phyloP scores from a whole-genome alignment of 768 basidiomycete genomes.

The Suillus sp. region DNA sequence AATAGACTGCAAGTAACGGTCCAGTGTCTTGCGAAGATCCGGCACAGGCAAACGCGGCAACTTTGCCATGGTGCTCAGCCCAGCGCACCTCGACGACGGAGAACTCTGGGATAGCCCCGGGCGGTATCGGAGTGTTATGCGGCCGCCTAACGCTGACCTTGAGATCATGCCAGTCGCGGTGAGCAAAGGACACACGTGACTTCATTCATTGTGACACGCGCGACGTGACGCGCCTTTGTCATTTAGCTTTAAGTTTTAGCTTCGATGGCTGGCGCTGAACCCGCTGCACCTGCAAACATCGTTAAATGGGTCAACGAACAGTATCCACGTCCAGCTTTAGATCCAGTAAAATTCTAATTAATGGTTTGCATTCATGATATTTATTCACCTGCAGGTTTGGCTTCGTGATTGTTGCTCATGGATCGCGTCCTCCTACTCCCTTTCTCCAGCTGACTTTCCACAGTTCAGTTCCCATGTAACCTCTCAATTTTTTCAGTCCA shows the following conservation, averaged over 20 bases:
- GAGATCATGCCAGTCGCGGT: constrained; percentile 2
- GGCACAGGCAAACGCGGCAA: constrained; percentile 84
- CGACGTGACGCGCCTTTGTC: neutral
- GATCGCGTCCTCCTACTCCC: constrained; percentile 50
- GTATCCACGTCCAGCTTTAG: constrained; percentile 65
- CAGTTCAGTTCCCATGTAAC: constrained; percentile 59
- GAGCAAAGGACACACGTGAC: constrained; percentile 4
- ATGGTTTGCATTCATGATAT: neutral
- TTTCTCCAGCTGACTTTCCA: constrained; percentile 51
- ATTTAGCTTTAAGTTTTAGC: neutral
- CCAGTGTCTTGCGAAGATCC: constrained; percentile 69
- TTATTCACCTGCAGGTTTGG: constrained; percentile 60
- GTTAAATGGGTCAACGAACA: constrained; percentile 52
- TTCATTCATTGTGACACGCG: neutral
- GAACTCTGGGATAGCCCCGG: neutral
- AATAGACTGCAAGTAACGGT: constrained; percentile 76
- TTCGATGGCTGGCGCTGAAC: constrained; percentile 23
- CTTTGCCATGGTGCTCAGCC: constrained; percentile 12
- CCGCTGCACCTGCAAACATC: constrained; percentile 34
- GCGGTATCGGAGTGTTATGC: neutral
- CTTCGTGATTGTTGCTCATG: constrained; percentile 71
- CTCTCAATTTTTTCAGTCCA: constrained; percentile 70
- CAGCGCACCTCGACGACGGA: neutral
- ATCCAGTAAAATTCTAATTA: constrained; percentile 47
- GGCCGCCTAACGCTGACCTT: neutral